Evolutionary conservation across 768 basidiomycete species (phyloP).

Genomic region (Tricholoma hemisulphureum): DNA sequence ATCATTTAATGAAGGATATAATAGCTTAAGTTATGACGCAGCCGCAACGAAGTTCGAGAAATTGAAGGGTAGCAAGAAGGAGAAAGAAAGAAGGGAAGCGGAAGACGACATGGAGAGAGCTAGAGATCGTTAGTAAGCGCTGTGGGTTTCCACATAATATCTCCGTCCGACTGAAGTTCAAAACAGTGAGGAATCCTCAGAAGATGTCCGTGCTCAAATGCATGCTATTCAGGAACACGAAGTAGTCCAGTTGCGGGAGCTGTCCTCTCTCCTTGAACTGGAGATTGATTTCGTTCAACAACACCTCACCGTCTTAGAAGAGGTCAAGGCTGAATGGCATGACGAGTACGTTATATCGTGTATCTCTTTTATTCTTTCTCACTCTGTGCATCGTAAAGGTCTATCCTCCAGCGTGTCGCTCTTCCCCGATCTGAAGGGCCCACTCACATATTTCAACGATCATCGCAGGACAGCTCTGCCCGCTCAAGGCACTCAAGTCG

Average conservation of each 20-base stretch:
- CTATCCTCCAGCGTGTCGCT: conserved; percentile 5
- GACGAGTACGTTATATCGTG: conserved; percentile 48
- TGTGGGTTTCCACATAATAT: not conserved
- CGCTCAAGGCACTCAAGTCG: conserved; percentile 14
- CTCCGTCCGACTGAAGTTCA: conserved; percentile 3
- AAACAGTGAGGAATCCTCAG: conserved; percentile 77
- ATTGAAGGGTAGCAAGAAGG: conserved; percentile 70
- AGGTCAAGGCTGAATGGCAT: conserved; percentile 67
- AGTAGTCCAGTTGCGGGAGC: conserved; percentile 63
- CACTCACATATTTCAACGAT: conserved; percentile 12
- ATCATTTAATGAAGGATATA: not conserved
- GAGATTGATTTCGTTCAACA: conserved; percentile 74
- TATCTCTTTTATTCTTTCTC: not conserved
- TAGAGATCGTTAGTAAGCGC: conserved; percentile 69
- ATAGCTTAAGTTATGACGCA: conserved; percentile 75
- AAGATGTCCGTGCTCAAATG: conserved; percentile 82
- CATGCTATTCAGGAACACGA: conserved; percentile 80
- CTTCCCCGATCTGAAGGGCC: conserved; percentile 14
- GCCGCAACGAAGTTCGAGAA: conserved; percentile 70
- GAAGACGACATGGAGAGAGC: conserved; percentile 79
- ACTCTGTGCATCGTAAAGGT: conserved; percentile 2
- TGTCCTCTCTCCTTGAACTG: conserved; percentile 68
- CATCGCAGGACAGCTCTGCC: conserved; percentile 5
- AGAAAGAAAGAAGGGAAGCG: conserved; percentile 73
- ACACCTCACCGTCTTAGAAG: conserved; percentile 70